These are phyloP conservation scores for Chamaenerion angustifolium DNA, from an alignment of 345 rosid genomes.

Conservation along the genomic window DNA sequence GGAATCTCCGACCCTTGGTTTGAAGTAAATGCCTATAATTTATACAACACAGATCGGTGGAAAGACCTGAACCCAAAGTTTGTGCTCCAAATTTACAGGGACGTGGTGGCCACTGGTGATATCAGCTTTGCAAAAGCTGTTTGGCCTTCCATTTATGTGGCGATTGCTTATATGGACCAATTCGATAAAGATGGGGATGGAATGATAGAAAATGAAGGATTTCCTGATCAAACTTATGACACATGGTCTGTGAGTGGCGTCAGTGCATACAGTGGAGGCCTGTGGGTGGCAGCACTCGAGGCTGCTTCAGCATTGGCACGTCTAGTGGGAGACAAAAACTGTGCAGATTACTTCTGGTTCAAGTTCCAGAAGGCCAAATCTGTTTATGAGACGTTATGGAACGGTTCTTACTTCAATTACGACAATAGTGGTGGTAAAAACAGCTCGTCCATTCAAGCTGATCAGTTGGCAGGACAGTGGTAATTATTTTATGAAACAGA, in stretches of 20 bases:
- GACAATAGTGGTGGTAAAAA: conserved; percentile 46
- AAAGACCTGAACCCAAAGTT: conserved; percentile 92
- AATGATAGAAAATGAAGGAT: conserved; percentile 91
- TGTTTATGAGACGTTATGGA: conserved; percentile 71
- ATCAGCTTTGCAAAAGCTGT: conserved; percentile 62
- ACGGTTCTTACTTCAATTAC: conserved; percentile 81
- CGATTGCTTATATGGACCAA: conserved; percentile 87
- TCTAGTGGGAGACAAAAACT: conserved; percentile 62
- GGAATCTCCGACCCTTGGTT: conserved; percentile 84
- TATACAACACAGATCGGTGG: conserved; percentile 69
- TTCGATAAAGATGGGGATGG: conserved; percentile 92
- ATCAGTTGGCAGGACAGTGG: conserved; percentile 97
- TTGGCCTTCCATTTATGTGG: conserved; percentile 86
- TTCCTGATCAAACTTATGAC: conserved; percentile 95
- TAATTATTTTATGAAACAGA: conserved; percentile 8
- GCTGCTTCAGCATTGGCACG: conserved; percentile 86
- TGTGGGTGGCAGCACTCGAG: conserved; percentile 92
- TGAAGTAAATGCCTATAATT: conserved; percentile 63
- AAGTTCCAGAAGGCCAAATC: conserved; percentile 74
- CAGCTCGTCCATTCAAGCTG: conserved; percentile 85
- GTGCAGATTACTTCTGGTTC: conserved; percentile 58
- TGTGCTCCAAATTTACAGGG: conserved; percentile 86
- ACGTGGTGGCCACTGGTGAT: conserved; percentile 79
- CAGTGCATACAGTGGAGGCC: conserved; percentile 82
- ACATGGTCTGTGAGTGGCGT: conserved; percentile 87